Conservation (phyloP, 768 basidiomycete genomes). For the Cystobasidium ongulense region DNA sequence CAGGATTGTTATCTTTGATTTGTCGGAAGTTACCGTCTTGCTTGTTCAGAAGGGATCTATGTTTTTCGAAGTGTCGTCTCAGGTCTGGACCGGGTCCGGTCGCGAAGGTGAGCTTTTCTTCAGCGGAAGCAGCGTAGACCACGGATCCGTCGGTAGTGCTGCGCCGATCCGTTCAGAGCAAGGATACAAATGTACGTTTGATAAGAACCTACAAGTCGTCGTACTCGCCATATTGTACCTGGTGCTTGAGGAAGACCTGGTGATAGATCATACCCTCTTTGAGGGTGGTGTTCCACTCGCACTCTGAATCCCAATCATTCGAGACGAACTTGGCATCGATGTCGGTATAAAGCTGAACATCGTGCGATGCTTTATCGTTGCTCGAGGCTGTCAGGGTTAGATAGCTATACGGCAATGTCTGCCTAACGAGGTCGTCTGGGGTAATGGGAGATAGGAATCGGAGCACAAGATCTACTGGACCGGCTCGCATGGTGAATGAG, state of each 20-base stretch:
- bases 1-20: constrained; percentile 28
- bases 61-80: constrained; percentile 1
- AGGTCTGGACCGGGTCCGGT: constrained; percentile 16
- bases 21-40: constrained; percentile 16
- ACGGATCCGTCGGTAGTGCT: no score
- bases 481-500: constrained; percentile 57
- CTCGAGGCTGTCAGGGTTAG: constrained; percentile 52
- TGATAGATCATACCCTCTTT: constrained; percentile 30
- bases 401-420: constrained; percentile 57
- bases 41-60: constrained; percentile 4
- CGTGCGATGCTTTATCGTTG: constrained; percentile 51
- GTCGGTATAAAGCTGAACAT: constrained; percentile 57
- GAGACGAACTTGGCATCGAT: constrained; percentile 54
- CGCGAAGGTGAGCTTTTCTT: not conserved
- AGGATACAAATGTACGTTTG: no score
- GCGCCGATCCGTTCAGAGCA: no score
- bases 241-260: constrained; percentile 46
- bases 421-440: constrained; percentile 54
- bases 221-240: constrained; percentile 52
- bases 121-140: no score
- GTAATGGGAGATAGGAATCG: constrained; percentile 61
- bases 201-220: constrained; percentile 45
- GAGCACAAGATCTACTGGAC: constrained; percentile 51
- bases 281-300: constrained; percentile 53
- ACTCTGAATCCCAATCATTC: constrained; percentile 45